Evolutionary conservation across 2,329 filamentous ascomycete genomes (phyloP).

Genomic region (Xylaria sp.): DNA sequence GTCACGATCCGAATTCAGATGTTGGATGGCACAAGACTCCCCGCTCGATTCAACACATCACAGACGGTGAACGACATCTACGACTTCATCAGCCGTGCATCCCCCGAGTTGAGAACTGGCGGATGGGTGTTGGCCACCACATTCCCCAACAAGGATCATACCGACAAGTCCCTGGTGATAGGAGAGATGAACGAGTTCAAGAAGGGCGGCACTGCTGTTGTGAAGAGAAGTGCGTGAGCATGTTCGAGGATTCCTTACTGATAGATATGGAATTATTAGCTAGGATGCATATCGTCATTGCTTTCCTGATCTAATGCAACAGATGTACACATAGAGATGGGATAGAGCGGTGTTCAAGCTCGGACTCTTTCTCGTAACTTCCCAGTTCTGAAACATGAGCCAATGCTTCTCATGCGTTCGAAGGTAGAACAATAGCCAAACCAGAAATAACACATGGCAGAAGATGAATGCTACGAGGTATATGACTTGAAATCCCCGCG

Average conservation of each 20-base stretch:
- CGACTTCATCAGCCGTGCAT: slow-evolving; percentile 74
- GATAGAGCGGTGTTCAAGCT: slow-evolving; percentile 14
- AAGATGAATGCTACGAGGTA: not conserved
- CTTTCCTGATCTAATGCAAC: not conserved
- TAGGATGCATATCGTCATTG: not conserved
- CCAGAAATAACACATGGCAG: not conserved
- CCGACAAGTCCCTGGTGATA: slow-evolving; percentile 69
- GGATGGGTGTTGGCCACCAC: slow-evolving; percentile 81
- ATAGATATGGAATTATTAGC: slow-evolving; percentile 17
- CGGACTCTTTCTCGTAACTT: not conserved
- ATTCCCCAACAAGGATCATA: slow-evolving; percentile 83
- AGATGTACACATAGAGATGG: slow-evolving; percentile 30
- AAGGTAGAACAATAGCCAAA: not conserved
- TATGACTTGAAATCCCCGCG: not conserved
- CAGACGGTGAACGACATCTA: slow-evolving; percentile 84
- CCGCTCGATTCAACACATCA: slow-evolving; percentile 83
- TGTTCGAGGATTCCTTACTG: no score
- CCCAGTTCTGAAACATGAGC: not conserved
- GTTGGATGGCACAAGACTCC: slow-evolving; percentile 78
- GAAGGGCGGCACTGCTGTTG: slow-evolving; percentile 71
- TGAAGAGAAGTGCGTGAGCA: slow-evolving; percentile 59
- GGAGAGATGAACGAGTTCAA: slow-evolving; percentile 73
- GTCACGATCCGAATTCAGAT: slow-evolving; percentile 80
- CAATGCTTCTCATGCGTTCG: not conserved
- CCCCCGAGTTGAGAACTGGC: slow-evolving; percentile 65